phyloP scores from a whole-genome alignment of 2,329 filamentous ascomycete genomes.

The Sarocladium oryzae region DNA sequence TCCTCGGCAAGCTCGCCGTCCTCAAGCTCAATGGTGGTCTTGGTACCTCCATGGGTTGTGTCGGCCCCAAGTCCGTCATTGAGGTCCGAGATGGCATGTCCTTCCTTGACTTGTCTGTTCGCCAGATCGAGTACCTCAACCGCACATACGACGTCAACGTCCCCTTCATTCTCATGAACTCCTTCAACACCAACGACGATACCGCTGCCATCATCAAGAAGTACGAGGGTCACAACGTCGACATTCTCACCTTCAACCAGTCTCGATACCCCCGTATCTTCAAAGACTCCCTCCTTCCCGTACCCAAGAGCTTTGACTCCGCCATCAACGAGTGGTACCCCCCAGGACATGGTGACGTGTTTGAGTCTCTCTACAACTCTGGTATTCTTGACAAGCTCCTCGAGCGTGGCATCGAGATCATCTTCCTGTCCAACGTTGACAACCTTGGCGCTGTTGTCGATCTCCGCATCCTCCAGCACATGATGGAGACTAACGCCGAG shows the following conservation, averaged over 20 bases:
- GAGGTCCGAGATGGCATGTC: conserved; percentile 99
- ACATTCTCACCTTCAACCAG: conserved; percentile 99
- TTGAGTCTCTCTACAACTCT: conserved; percentile 99
- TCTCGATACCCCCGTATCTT: conserved; percentile 95
- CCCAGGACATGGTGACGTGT: conserved; percentile 97
- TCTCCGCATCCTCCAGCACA: conserved; percentile 97
- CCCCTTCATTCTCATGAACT: conserved; percentile 99
- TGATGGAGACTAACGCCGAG: conserved; percentile 94
- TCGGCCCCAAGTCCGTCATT: conserved; percentile 98
- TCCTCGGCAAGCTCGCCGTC: conserved; percentile 95
- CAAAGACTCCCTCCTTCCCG: conserved; percentile 96
- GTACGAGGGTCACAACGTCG: conserved; percentile 99
- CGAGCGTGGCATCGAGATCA: conserved; percentile 89
- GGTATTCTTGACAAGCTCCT: conserved; percentile 95
- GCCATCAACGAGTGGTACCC: conserved; percentile 97
- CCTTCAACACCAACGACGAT: conserved; percentile 98
- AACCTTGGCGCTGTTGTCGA: conserved; percentile 97
- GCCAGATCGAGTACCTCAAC: conserved; percentile 99
- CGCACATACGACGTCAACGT: conserved; percentile 96
- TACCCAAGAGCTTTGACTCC: conserved; percentile 82
- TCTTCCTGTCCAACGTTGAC: conserved; percentile 99
- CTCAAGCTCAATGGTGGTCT: conserved; percentile 99
- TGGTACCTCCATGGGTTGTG: conserved; percentile 98
- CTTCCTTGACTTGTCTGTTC: conserved; percentile 96
- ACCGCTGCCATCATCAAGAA: conserved; percentile 99